Base-by-base conservation (phyloP, 2,329 filamentous ascomycete species). In the Didymella glomerata region DNA sequence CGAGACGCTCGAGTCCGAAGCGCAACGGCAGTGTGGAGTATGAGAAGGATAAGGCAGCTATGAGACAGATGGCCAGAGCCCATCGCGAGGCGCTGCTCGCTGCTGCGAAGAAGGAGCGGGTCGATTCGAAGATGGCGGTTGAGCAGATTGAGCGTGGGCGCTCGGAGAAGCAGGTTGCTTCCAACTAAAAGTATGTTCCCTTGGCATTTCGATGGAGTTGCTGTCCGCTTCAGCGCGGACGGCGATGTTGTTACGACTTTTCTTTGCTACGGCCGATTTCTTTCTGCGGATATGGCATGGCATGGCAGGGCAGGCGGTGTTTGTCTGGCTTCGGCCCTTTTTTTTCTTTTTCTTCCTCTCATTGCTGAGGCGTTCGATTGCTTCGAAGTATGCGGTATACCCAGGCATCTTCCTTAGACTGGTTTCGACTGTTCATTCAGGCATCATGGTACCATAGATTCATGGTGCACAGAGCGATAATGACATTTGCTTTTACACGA, bases 21-120 rank as follows among this genome's bases (percentile, higher is more conserved):
- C 67, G 70, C 34, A 74, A 70, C 50, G 64, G 71, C 18, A 67
- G 70, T 49, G 56, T 74, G 25, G 67, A 69, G n/a, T 65, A 74
- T 11, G 70, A 72, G 45, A 71, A 73, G 36, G 71, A 69, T 16
- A 71, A 69, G 40, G 61, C 64, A 3, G 66, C 65, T 4, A 55
- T 75, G 51, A 64, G 70, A 24, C 64, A 63, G 32, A 60, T 75
- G 61, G 71, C 71, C 9, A 60, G 64, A 9, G 68, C 73, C 41
- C 72, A 71, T n/a, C 65, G 71, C 18, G 69, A 68, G 27, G 69
- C 68, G 22, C 60, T 67, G 3, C 32, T 50, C n/a, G 62, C 60
- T 36, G 63, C 62, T 25, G 51, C 54, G 30, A 30, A 38, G 7
- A 47, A 52, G 27, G 48, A 51, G 18, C 40, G 27, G 25, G 48